A percentile compares a stretch with the other conserved stretches of the same genome.
These are phyloP conservation scores for Blattamonas nauphoetae DNA, from an alignment of 78 protist genomes.

Conservation along the genomic window DNA sequence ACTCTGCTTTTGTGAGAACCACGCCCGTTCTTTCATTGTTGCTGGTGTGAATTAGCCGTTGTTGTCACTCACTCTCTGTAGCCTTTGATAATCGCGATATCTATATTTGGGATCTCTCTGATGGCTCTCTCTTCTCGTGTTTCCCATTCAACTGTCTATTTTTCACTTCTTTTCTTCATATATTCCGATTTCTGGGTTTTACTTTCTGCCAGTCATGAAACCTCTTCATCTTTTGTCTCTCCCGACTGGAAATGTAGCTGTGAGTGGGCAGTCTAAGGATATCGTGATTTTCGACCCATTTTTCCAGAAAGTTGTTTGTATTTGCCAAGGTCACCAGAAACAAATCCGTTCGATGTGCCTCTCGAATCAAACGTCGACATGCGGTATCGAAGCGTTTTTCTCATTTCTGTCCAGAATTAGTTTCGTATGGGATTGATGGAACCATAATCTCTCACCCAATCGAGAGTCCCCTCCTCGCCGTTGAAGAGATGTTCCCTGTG, in stretches of 20 bases:
- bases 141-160: too few relatives aligned
- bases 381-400: too few relatives aligned
- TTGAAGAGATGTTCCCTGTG: too few relatives aligned
- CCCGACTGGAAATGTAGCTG: not conserved
- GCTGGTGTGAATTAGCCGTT: not conserved
- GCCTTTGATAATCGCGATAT: not conserved
- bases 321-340: not conserved
- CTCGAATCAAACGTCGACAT: too few relatives aligned
- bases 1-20: not conserved
- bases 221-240: not conserved
- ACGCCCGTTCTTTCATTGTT: not conserved
- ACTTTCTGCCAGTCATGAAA: not conserved
- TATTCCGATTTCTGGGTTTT: too few relatives aligned
- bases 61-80: not conserved
- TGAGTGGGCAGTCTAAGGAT: not conserved
- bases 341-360: not conserved
- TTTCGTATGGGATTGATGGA: too few relatives aligned
- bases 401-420: too few relatives aligned
- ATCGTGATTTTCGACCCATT: not conserved
- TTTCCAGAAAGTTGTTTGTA: not conserved
- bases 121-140: not conserved
- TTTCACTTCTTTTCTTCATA: too few relatives aligned
- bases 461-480: too few relatives aligned
- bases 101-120: not conserved
- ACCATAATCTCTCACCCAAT: too few relatives aligned